Conservation (phyloP, 2,329 filamentous ascomycete species). For the Diaporthe vexans region DNA sequence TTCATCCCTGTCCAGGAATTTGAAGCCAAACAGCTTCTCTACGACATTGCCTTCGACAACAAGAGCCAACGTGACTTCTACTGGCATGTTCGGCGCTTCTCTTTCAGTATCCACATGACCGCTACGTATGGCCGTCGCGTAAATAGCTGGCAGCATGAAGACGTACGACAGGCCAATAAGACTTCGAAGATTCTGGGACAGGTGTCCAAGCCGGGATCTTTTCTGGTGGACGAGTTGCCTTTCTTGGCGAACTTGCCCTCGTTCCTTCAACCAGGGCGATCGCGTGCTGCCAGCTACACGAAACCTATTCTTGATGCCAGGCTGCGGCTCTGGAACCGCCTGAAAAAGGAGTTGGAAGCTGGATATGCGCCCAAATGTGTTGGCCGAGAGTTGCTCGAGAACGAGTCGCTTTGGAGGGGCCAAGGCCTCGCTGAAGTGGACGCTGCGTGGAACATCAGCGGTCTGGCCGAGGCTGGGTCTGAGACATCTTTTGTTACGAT, state of each 20-base stretch:
- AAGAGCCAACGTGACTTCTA: slow-evolving; percentile 48
- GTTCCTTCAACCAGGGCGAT: slow-evolving; percentile 46
- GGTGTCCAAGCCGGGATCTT: slow-evolving; percentile 45
- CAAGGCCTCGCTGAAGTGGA: slow-evolving; percentile 47
- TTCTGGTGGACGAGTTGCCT: slow-evolving; percentile 48
- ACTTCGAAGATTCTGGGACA: slow-evolving; percentile 43
- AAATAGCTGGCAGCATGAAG: slow-evolving; percentile 45
- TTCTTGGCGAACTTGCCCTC: slow-evolving; percentile 44
- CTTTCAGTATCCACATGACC: slow-evolving; percentile 50
- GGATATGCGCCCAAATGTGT: slow-evolving; percentile 29
- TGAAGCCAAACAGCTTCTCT: slow-evolving; percentile 59
- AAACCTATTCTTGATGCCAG: slow-evolving; percentile 29
- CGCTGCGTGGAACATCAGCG: slow-evolving; percentile 46
- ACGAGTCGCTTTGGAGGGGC: slow-evolving; percentile 43
- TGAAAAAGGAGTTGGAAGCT: slow-evolving; percentile 11
- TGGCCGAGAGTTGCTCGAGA: slow-evolving; percentile 26
- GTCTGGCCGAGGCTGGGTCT: slow-evolving; percentile 54
- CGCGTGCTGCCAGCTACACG: slow-evolving; percentile 11
- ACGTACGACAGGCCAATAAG: slow-evolving; percentile 44
- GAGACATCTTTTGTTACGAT: slow-evolving; percentile 55
- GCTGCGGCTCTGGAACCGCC: slow-evolving; percentile 8
- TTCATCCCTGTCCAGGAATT: slow-evolving; percentile 61
- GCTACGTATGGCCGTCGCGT: slow-evolving; percentile 48
- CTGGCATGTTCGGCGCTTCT: slow-evolving; percentile 49
- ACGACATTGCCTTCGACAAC: slow-evolving; percentile 55